Evolutionary conservation across 1,284 basidiomycete genomes (phyloP).

Genomic region (Ustanciosporium gigantosporum): DNA sequence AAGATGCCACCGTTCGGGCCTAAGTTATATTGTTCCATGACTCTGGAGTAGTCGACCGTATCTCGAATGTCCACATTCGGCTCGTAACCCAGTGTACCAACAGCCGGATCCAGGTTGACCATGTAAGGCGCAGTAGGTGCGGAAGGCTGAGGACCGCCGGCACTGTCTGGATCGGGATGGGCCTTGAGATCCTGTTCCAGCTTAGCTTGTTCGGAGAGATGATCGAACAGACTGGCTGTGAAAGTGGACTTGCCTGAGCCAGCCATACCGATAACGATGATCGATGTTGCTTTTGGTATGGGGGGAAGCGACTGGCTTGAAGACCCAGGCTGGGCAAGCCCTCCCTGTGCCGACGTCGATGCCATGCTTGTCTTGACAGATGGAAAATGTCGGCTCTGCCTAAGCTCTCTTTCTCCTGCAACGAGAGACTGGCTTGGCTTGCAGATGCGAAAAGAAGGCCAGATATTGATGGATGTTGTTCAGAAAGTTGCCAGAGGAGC

Average conservation of each 20-base stretch:
- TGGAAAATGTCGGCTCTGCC: too few species aligned
- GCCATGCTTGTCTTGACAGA: too few species aligned
- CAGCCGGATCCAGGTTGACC: conserved; percentile 96
- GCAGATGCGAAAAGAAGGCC: too few species aligned
- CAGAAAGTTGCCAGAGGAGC: too few species aligned
- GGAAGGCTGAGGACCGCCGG: conserved; percentile 70
- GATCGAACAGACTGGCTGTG: conserved; percentile 66
- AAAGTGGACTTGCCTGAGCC: conserved; percentile 96
- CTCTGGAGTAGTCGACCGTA: conserved; percentile 94
- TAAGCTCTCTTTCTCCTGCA: too few species aligned
- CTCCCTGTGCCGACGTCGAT: background rate
- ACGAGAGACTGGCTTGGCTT: too few species aligned
- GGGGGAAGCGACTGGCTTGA: conserved; percentile 31
- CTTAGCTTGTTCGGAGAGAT: conserved; percentile 27
- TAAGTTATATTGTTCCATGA: conserved; percentile 99
- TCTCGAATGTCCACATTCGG: conserved; percentile 98
- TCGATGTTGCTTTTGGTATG: conserved; percentile 50
- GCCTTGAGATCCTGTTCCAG: conserved; percentile 8
- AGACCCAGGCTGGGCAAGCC: background rate
- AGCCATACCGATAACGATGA: conserved; percentile 74
- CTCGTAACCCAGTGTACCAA: conserved; percentile 84
- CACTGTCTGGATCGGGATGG: background rate
- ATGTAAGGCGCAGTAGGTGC: conserved; percentile 80
- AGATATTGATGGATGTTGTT: too few species aligned
- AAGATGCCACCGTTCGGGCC: conserved; percentile 97